Evolutionary conservation across 1,284 basidiomycete genomes (phyloP).

Genomic region (Phylloporus sp.): DNA sequence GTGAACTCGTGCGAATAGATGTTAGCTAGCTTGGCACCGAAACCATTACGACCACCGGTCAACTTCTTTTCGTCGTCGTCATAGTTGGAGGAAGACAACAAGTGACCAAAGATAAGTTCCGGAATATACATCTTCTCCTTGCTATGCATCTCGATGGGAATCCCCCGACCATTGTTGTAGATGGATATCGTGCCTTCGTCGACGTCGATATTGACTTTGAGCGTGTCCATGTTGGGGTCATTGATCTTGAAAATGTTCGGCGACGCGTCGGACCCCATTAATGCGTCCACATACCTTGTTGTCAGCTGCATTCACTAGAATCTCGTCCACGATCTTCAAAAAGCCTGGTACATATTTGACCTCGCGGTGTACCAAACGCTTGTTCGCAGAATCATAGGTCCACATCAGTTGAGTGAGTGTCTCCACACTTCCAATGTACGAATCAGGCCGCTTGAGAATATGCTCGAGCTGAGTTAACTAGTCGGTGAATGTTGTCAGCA

Average conservation of each 20-base stretch:
- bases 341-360: slow-evolving; percentile 97
- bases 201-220: slow-evolving; percentile 88
- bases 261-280: slow-evolving; percentile 4
- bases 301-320: slow-evolving; percentile 98
- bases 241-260: slow-evolving; percentile 72
- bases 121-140: slow-evolving; percentile 96
- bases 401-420: slow-evolving; percentile 87
- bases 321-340: slow-evolving; percentile 99
- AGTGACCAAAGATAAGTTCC: slow-evolving; percentile 96
- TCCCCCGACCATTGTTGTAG: slow-evolving; percentile 95
- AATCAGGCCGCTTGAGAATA: slow-evolving; percentile 95
- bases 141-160: slow-evolving; percentile 95
- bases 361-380: slow-evolving; percentile 82
- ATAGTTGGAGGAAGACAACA: slow-evolving; percentile 96
- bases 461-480: slow-evolving; percentile 97
- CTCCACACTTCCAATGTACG: slow-evolving; percentile 96
- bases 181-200: slow-evolving; percentile 90
- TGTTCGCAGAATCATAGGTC: slow-evolving; percentile 85
- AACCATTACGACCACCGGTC: slow-evolving; percentile 98
- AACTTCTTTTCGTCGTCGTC: slow-evolving; percentile 99
- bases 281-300: slow-evolving; percentile 79
- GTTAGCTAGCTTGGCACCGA: slow-evolving; percentile 97
- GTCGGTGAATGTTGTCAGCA: slow-evolving; percentile 9
- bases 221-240: slow-evolving; percentile 85
- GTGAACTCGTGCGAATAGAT: slow-evolving; percentile 98